Percentiles rank a stretch among this genome's conserved stretches.
These are phyloP conservation scores for Chimonanthus salicifolius DNA, from an alignment of 164 flowering plant species.

Conservation along the genomic window DNA sequence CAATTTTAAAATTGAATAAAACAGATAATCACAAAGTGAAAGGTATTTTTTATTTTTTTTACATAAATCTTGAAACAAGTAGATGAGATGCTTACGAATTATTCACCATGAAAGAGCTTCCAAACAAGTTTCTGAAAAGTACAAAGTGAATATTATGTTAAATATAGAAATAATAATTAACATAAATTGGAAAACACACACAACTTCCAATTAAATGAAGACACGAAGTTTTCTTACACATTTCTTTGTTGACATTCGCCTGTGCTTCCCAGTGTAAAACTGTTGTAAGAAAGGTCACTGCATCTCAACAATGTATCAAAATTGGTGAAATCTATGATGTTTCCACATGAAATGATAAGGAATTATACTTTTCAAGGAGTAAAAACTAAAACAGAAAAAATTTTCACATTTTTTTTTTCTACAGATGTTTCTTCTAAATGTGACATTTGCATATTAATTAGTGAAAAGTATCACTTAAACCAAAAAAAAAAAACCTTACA, in stretches of 20 bases:
- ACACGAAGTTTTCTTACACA: constrained; percentile 13
- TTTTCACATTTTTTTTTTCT: not conserved
- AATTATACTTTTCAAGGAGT: not conserved
- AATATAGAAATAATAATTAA: not conserved
- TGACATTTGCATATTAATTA: not conserved
- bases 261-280: constrained; percentile 49
- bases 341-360: not conserved
- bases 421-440: not conserved
- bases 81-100: constrained; percentile 39
- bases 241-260: constrained; percentile 33
- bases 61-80: not conserved
- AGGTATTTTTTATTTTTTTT: not conserved
- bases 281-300: constrained; percentile 89
- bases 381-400: not conserved
- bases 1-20: not conserved
- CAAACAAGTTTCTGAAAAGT: constrained; percentile 48
- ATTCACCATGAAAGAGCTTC: constrained; percentile 36
- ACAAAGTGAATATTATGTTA: not conserved
- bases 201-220: constrained; percentile 1
- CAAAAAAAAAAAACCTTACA: constrained; percentile 41
- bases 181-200: not conserved
- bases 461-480: not conserved
- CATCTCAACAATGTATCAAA: constrained; percentile 6
- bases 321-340: not conserved
- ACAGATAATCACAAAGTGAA: not conserved